Base-by-base conservation (phyloP, 2,329 filamentous ascomycete species). In the Fusarium sp. region DNA sequence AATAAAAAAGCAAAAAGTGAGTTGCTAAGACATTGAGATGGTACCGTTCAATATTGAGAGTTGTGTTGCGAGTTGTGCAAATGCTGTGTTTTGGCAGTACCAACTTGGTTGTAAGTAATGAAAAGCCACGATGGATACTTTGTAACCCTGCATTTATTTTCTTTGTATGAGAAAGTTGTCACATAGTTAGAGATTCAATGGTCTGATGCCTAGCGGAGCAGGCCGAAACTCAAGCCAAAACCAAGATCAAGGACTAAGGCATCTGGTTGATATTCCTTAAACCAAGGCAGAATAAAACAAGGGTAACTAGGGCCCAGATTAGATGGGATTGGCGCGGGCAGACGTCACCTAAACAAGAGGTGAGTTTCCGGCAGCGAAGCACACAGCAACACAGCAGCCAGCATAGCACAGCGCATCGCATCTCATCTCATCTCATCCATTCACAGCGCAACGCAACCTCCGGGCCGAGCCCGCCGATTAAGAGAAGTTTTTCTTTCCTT, bases 401-500 rank as follows among this genome's bases (percentile, higher is more conserved):
- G 21, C 41, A 33, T 33, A 33, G 13, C 29, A 33, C 14, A 33
- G 4, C 29, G 15, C 29, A 33, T 4, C 13, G 31, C 14, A 33
- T 33, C 31, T 17, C 14, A 33, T 33, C 31, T 4, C 5, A 7
- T 29, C 27, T 5, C 31, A 33, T 33, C 31, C 31, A 45, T 51
- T 45, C 48, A 33, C 27, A 23, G 27, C 25, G 31, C 48, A 14
- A 45, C 39, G 50, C 60, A 58, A 58, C 50, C 39, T 59, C 64
- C 59, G 64, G 64, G 45, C 65, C 60, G 59, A 56, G 42, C 59
- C 65, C 47, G 58, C 43, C 55, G 60, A 66, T 69, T 51, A 66
- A 64, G 31, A 40, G 37, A 61, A 68, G 50, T 51, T 56, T 67
- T 47, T 29, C 31, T 39, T 29, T 40, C 37, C 20, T 17, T 36